A percentile compares a stretch with the other conserved stretches of the same genome.
Conservation (phyloP, 768 basidiomycete species). For the Phaffia australis region DNA sequence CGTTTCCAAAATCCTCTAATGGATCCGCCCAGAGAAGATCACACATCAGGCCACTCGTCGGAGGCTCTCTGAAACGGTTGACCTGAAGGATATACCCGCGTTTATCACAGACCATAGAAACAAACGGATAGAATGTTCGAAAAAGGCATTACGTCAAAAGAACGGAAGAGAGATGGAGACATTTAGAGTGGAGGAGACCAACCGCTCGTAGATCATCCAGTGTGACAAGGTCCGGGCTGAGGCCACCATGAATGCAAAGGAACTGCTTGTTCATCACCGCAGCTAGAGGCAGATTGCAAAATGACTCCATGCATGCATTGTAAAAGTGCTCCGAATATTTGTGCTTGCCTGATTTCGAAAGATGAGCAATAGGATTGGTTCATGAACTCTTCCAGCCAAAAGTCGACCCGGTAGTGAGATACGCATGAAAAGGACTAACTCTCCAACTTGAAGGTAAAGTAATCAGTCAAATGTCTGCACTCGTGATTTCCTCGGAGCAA, state of each 20-base stretch:
- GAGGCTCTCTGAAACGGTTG: conserved; percentile 95
- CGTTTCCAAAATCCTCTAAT: conserved; percentile 90
- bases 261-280: conserved; percentile 99
- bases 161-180: not conserved
- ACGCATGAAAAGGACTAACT: conserved; percentile 47
- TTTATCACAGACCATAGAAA: not conserved
- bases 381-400: not conserved
- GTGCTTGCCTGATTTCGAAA: conserved; percentile 64
- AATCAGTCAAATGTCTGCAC: conserved; percentile 95
- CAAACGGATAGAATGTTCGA: conserved; percentile 6
- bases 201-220: conserved; percentile 87
- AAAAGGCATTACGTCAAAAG: not conserved
- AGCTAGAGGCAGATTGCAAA: conserved; percentile 87
- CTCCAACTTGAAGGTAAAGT: conserved; percentile 98
- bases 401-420: not conserved
- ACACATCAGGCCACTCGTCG: conserved; percentile 94
- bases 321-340: conserved; percentile 96
- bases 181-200: conserved; percentile 35
- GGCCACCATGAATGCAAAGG: conserved; percentile 92
- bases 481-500: conserved; percentile 97
- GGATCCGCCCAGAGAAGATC: conserved; percentile 99
- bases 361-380: not conserved
- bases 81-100: conserved; percentile 47
- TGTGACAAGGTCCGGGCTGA: conserved; percentile 89
- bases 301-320: conserved; percentile 95